Evolutionary conservation across 371 early-diverging fungal genomes (phyloP), one percentile per base, ranked within the genome.

Genomic region (Choanephora cucurbitarum): DNA sequence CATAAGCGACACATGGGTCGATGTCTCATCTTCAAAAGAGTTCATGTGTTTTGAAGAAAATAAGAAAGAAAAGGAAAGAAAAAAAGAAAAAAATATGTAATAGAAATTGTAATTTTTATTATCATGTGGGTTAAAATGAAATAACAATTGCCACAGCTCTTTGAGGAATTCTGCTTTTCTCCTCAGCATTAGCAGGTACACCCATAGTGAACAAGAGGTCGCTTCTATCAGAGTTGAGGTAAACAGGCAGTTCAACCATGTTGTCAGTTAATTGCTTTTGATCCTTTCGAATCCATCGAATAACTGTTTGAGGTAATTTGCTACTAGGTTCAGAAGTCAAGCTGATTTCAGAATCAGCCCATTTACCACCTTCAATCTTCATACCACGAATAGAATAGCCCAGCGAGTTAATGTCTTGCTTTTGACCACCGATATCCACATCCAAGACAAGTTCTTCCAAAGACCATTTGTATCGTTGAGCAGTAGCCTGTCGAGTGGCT

Each of bases 401-500:
- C 17, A 66, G 37, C 7, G 49, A 21, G 58, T 53, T 21, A 22
- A 39, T 11, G 37, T 47, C 41, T 24, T 48, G 52, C 19, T 58
- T 66, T 10, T 18, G 40, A 18, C 48, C 66, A 21, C 72, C 72
- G 39, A 84, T 67, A 48, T 73, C 73, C 8, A 89, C 61, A 53
- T 76, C 69, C 18, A 89, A 55, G 7, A 62, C 63, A n/a, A 91
- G 76, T 61, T 87, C 85, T 73, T 88, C 87, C 19, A 88, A 67
- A 44, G 89, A 89, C 79, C 85, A 87, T 24, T 72, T 64, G 44
- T 80, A 64, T 28, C 64, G 66, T 66, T 87, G 91, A 11, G 97
- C 95, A 1, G 84, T 91, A 7, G 86, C 80, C 69, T 96, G 97
- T 49, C 95, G 82, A 11, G 96, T 90, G 17, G 95, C 96, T 0